Percentiles rank a stretch among this genome's conserved stretches.
These are phyloP conservation scores for Bolboschoenus planiculmis DNA, from an alignment of 176 grass and related monocot genomes.

Conservation along the genomic window DNA sequence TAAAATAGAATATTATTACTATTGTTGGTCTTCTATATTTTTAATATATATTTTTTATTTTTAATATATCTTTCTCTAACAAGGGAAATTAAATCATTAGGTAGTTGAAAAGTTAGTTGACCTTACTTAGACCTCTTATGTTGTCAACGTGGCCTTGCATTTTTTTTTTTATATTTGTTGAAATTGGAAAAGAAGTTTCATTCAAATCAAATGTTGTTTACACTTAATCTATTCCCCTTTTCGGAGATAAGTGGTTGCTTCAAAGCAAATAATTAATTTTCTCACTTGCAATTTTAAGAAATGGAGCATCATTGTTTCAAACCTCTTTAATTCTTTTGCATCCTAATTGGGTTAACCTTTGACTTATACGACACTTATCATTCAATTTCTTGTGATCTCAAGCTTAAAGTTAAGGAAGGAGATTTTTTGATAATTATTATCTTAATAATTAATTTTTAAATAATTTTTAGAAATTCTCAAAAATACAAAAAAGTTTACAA, in stretches of 20 bases:
- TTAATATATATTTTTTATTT: background rate
- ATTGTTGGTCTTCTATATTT: background rate
- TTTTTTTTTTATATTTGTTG: background rate
- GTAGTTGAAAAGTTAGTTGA: conserved; percentile 7
- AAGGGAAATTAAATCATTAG: background rate
- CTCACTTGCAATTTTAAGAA: background rate
- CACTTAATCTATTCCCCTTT: background rate
- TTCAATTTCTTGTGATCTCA: background rate
- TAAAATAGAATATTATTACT: background rate
- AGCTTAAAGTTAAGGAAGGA: background rate
- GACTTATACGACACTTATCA: background rate
- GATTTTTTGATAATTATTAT: no score
- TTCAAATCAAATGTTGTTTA: background rate
- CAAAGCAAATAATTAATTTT: background rate
- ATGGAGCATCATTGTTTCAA: background rate
- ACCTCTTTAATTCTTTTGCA: background rate
- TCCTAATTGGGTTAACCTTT: background rate
- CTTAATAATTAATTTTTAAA: no score
- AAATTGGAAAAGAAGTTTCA: conserved; percentile 11
- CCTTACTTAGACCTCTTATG: conserved; percentile 8
- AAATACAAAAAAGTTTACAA: no score
- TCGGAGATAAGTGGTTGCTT: background rate
- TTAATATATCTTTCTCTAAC: background rate
- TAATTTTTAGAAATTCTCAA: no score
- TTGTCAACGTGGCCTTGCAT: background rate